Percentiles rank a stretch among this genome's conserved stretches.
phyloP scores from a whole-genome alignment of 2,329 filamentous ascomycete species.

The Alternaria rosae region DNA sequence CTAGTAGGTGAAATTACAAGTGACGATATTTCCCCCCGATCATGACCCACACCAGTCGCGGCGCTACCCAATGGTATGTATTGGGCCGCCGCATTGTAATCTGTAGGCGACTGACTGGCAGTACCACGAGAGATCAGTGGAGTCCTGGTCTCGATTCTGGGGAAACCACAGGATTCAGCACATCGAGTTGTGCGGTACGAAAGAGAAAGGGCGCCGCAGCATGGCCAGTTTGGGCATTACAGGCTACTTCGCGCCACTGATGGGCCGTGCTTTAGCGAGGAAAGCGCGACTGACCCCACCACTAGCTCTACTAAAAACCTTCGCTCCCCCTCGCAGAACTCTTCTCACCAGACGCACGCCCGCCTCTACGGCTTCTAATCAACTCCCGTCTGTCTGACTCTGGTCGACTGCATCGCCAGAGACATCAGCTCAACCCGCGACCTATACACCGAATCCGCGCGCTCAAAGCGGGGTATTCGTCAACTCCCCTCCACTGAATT shows the following conservation, averaged over 20 bases:
- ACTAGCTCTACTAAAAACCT: constrained; percentile 24
- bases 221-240: constrained; percentile 10
- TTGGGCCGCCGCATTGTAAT: constrained; percentile 17
- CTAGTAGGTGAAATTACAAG: constrained; percentile 4
- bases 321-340: constrained; percentile 22
- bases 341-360: constrained; percentile 26
- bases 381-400: constrained; percentile 37
- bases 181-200: neutral
- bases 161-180: neutral
- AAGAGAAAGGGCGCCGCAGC: constrained; percentile 20
- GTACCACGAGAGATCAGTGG: neutral
- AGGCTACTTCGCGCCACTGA: constrained; percentile 21
- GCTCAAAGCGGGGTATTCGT: constrained; percentile 48
- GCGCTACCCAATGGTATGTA: constrained; percentile 26
- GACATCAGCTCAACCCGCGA: constrained; percentile 34
- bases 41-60: constrained; percentile 12
- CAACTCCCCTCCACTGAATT: constrained; percentile 44
- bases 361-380: constrained; percentile 31
- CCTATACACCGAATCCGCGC: constrained; percentile 31
- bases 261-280: constrained; percentile 24
- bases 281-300: constrained; percentile 25
- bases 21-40: constrained; percentile 12
- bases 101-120: constrained; percentile 1
- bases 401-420: constrained; percentile 45
- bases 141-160: neutral